Percentiles rank a stretch among this genome's conserved stretches.
Conservation (phyloP, 768 basidiomycete genomes). For the Lentinula lateritia region DNA sequence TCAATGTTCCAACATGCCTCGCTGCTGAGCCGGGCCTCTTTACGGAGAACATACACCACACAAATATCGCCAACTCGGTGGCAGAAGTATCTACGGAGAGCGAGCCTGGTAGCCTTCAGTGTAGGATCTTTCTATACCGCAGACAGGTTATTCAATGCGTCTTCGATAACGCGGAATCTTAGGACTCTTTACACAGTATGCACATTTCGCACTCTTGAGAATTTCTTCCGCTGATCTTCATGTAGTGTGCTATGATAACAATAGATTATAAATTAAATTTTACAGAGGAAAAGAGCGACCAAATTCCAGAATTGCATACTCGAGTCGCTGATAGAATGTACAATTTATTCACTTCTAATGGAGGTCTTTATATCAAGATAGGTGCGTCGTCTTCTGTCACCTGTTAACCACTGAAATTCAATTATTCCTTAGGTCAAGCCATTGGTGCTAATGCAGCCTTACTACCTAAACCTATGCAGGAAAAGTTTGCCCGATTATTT, state of each 20-base stretch:
- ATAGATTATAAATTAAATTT: slow-evolving; percentile 90
- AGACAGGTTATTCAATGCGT: slow-evolving; percentile 54
- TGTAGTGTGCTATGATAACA: slow-evolving; percentile 63
- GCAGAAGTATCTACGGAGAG: slow-evolving; percentile 23
- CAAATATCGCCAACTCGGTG: slow-evolving; percentile 6
- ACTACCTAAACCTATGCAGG: slow-evolving; percentile 77
- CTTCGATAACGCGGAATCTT: slow-evolving; percentile 47
- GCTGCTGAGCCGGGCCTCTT: not conserved
- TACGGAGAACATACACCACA: not conserved
- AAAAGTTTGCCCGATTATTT: slow-evolving; percentile 77
- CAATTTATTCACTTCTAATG: slow-evolving; percentile 74
- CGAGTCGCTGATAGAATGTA: slow-evolving; percentile 78
- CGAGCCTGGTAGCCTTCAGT: slow-evolving; percentile 31
- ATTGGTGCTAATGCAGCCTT: slow-evolving; percentile 84
- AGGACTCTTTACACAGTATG: slow-evolving; percentile 49
- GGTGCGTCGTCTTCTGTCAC: slow-evolving; percentile 30
- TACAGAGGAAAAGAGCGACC: slow-evolving; percentile 58
- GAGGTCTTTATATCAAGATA: slow-evolving; percentile 83
- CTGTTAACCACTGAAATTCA: slow-evolving; percentile 9
- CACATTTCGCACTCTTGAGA: too few relatives aligned
- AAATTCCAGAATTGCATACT: slow-evolving; percentile 78
- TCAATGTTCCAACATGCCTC: not conserved
- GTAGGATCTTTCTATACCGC: slow-evolving; percentile 34
- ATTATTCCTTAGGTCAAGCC: slow-evolving; percentile 49
- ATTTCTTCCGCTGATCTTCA: not conserved